Conservation (phyloP, 176 grass and related monocot genomes). For the Areca catechu region DNA sequence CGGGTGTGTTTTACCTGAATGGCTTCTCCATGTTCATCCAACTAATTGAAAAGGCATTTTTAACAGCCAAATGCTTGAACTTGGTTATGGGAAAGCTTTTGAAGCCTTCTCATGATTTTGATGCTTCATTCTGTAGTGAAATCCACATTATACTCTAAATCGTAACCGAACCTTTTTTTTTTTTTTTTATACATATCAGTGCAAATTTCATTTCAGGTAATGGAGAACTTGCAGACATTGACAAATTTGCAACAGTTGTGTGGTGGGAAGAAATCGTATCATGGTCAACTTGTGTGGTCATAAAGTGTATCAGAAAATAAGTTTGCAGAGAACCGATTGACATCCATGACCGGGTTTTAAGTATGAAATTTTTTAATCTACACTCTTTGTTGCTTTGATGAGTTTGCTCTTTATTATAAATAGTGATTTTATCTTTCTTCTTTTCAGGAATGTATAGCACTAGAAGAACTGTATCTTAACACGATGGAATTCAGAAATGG, state of each 20-base stretch:
- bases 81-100: no score
- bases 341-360: constrained; percentile 71
- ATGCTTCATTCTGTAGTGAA: no score
- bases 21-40: not conserved
- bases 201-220: constrained; percentile 43
- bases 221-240: constrained; percentile 83
- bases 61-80: no score
- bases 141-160: no score
- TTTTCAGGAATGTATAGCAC: constrained; percentile 52
- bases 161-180: no score
- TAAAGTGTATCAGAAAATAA: constrained; percentile 84
- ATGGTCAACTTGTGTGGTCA: constrained; percentile 70
- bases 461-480: constrained; percentile 94
- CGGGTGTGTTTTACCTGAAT: constrained; percentile 36
- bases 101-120: no score
- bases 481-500: constrained; percentile 95
- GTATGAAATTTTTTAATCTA: constrained; percentile 25
- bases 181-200: no score
- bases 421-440: constrained; percentile 7
- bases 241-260: constrained; percentile 76
- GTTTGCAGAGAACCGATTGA: constrained; percentile 92
- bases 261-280: constrained; percentile 89
- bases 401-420: not conserved
- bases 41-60: no score
- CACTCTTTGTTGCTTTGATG: not conserved